A percentile compares a stretch with the other conserved stretches of the same genome.
These are phyloP conservation scores for Pseudotulostoma volvatum DNA, from an alignment of 495 filamentous ascomycete genomes.

Conservation along the genomic window DNA sequence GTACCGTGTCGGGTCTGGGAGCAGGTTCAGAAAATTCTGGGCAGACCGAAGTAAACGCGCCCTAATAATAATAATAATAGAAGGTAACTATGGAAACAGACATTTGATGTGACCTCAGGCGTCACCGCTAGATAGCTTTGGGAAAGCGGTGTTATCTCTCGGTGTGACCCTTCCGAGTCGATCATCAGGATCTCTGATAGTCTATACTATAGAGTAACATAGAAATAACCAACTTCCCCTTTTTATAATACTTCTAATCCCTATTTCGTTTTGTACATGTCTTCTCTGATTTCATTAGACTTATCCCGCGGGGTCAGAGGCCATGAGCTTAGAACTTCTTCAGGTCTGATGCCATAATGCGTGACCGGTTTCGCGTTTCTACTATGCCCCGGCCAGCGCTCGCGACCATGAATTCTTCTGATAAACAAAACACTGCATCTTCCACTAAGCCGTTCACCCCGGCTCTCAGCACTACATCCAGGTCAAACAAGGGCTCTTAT, in stretches of 20 bases:
- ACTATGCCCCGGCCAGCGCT: constrained; percentile 6
- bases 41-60: too few relatives aligned
- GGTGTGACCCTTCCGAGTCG: background rate
- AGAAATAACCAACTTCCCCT: too few relatives aligned
- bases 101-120: too few relatives aligned
- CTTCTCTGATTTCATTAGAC: constrained; percentile 5
- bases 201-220: too few relatives aligned
- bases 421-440: constrained; percentile 36
- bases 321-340: constrained; percentile 21
- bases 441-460: constrained; percentile 34
- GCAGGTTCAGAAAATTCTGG: too few relatives aligned
- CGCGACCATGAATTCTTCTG: constrained; percentile 33
- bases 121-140: constrained; percentile 7
- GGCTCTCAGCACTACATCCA: constrained; percentile 30
- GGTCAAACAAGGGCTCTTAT: constrained; percentile 17
- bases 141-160: constrained; percentile 2
- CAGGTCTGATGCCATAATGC: constrained; percentile 27
- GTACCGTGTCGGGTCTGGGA: too few relatives aligned
- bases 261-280: too few relatives aligned
- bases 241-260: too few relatives aligned
- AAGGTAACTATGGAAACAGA: too few relatives aligned
- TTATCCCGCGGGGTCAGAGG: constrained; percentile 1
- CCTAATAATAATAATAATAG: too few relatives aligned
- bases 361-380: constrained; percentile 14
- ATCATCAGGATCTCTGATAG: background rate